These are phyloP conservation scores for Scutellaria galericulata DNA, from an alignment of 257 asterid genomes.

Conservation along the genomic window DNA sequence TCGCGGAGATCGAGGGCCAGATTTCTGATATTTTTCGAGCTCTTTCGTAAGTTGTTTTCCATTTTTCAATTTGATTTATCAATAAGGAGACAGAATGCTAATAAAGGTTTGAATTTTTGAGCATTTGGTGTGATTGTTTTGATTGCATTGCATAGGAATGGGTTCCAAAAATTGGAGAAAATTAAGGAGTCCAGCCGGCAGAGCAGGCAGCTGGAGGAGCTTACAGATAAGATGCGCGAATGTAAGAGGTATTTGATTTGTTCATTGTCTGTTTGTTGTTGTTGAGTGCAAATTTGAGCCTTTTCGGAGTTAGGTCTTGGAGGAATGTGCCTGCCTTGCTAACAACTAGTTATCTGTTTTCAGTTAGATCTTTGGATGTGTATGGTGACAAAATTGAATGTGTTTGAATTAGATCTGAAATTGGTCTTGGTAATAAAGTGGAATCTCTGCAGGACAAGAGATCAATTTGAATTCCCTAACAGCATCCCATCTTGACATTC, in stretches of 20 bases:
- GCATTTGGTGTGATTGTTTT: slow-evolving; percentile 28
- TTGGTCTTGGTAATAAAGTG: slow-evolving; percentile 25
- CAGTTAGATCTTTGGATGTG: slow-evolving; percentile 15
- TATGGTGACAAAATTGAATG: slow-evolving; percentile 18
- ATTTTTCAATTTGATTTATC: not conserved
- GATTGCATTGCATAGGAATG: slow-evolving; percentile 67
- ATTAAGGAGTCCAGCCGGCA: slow-evolving; percentile 88
- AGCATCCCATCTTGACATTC: too few relatives aligned
- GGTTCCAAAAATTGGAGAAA: slow-evolving; percentile 96
- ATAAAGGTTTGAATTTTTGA: not conserved
- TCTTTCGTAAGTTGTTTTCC: slow-evolving; percentile 67
- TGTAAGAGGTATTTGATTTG: slow-evolving; percentile 79
- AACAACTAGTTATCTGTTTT: not conserved
- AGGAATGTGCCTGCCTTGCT: slow-evolving; percentile 1
- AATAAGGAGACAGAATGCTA: slow-evolving; percentile 5
- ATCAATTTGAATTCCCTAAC: too few relatives aligned
- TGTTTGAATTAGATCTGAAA: slow-evolving; percentile 22
- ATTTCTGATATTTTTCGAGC: slow-evolving; percentile 87
- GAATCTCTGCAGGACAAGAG: not conserved
- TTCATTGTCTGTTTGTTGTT: slow-evolving; percentile 24
- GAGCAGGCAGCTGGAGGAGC: slow-evolving; percentile 98
- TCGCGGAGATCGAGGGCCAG: slow-evolving; percentile 93
- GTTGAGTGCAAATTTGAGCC: slow-evolving; percentile 18
- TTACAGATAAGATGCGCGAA: slow-evolving; percentile 94
- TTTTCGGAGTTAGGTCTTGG: slow-evolving; percentile 21